Evolutionary conservation across 2,329 filamentous ascomycete species (phyloP).

Genomic region (Pyrenophora seminiperda): DNA sequence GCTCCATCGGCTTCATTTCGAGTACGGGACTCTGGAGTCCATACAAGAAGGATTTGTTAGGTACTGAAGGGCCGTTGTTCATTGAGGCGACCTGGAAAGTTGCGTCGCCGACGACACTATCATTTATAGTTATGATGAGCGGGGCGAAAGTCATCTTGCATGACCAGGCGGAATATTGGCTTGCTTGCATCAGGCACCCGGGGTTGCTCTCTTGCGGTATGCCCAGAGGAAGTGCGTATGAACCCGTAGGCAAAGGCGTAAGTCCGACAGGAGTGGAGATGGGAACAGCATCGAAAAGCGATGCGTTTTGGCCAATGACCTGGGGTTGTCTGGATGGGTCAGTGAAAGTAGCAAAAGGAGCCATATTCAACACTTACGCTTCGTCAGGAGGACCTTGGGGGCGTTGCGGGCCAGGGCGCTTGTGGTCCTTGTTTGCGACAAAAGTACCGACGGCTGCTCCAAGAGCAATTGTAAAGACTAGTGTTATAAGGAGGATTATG

Average conservation of each 20-base stretch:
- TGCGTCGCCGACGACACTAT: conserved; percentile 14
- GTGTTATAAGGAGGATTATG: conserved; percentile 52
- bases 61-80: conserved; percentile 35
- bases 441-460: conserved; percentile 62
- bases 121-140: conserved; percentile 38
- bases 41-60: conserved; percentile 58
- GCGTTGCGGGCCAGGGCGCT: conserved; percentile 19
- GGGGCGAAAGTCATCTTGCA: conserved; percentile 51
- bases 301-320: conserved; percentile 53
- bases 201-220: conserved; percentile 55
- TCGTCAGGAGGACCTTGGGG: conserved; percentile 27
- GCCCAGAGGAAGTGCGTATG: conserved; percentile 55
- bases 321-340: conserved; percentile 46
- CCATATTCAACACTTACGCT: conserved; percentile 32
- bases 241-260: conserved; percentile 56
- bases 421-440: conserved; percentile 50
- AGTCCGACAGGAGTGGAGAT: conserved; percentile 54
- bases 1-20: conserved; percentile 54
- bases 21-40: conserved; percentile 65
- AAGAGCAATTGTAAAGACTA: conserved; percentile 55
- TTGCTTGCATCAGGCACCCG: conserved; percentile 54
- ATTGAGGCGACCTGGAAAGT: conserved; percentile 29
- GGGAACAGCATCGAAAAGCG: conserved; percentile 57
- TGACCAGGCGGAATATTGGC: conserved; percentile 58
- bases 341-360: conserved; percentile 10